Conservation (phyloP, 176 grass and related monocot genomes). For the Thalia dealbata region DNA sequence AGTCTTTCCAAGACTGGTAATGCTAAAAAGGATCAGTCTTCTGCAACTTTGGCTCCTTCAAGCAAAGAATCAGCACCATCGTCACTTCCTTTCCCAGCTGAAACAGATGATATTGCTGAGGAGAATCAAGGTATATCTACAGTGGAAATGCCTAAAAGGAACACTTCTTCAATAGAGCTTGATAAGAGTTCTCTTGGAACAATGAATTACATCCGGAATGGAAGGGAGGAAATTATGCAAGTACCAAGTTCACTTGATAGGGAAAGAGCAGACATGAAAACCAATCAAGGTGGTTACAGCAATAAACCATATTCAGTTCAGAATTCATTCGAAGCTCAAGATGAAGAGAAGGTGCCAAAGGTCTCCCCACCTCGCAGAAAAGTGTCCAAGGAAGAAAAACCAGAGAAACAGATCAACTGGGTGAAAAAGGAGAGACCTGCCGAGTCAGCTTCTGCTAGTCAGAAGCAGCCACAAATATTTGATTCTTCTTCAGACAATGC, state of each 20-base stretch:
- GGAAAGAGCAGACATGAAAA: slow-evolving; percentile 58
- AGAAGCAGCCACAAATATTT: slow-evolving; percentile 46
- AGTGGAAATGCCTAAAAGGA: slow-evolving; percentile 44
- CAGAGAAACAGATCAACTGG: slow-evolving; percentile 60
- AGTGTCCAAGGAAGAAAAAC: slow-evolving; percentile 62
- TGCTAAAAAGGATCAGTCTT: slow-evolving; percentile 63
- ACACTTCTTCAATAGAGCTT: slow-evolving; percentile 38
- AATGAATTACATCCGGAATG: slow-evolving; percentile 58
- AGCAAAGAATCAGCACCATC: slow-evolving; percentile 51
- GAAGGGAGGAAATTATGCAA: slow-evolving; percentile 18
- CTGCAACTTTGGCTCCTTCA: slow-evolving; percentile 31
- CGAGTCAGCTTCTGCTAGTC: slow-evolving; percentile 31
- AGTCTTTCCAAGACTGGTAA: slow-evolving; percentile 91
- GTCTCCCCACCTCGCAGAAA: slow-evolving; percentile 89
- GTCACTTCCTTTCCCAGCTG: slow-evolving; percentile 40
- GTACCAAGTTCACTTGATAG: slow-evolving; percentile 49
- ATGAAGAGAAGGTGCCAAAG: slow-evolving; percentile 80
- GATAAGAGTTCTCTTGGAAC: slow-evolving; percentile 69
- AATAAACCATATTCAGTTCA: slow-evolving; percentile 48
- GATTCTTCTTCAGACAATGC: slow-evolving; percentile 37
- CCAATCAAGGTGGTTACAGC: slow-evolving; percentile 23
- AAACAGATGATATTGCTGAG: slow-evolving; percentile 37
- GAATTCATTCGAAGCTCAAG: slow-evolving; percentile 44
- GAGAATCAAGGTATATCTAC: slow-evolving; percentile 63
- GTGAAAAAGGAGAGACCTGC: slow-evolving; percentile 49